phyloP scores from a whole-genome alignment of 345 rosid genomes.

The Pugionium dolabratum region DNA sequence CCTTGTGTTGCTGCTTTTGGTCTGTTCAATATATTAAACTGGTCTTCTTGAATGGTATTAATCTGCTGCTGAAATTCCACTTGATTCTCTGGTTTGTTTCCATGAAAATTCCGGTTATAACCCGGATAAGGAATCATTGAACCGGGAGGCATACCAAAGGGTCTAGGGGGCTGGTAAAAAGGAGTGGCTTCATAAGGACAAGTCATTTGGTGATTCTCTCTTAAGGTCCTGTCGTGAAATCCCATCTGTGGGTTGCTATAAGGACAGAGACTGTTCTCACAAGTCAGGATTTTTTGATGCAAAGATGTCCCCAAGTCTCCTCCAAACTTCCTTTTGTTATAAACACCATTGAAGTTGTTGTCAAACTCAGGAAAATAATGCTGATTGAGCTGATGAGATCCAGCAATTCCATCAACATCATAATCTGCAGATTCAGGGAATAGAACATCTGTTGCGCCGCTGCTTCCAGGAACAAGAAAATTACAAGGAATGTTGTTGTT shows the following conservation, averaged over 20 bases:
- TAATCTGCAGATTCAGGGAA: conserved; percentile 65
- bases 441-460: conserved; percentile 35
- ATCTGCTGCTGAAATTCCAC: no score
- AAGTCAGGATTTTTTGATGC: conserved; percentile 57
- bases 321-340: conserved; percentile 61
- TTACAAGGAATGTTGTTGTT: conserved; percentile 13
- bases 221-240: conserved; percentile 61
- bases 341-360: conserved; percentile 45
- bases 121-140: conserved; percentile 12
- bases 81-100: neutral
- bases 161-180: conserved; percentile 12
- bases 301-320: conserved; percentile 48
- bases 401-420: conserved; percentile 75
- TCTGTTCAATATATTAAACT: conserved; percentile 7
- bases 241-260: conserved; percentile 59
- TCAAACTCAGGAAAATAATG: conserved; percentile 31
- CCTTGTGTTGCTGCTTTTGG: neutral
- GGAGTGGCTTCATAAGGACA: conserved; percentile 55
- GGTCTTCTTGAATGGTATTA: conserved; percentile 4
- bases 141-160: conserved; percentile 17
- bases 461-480: neutral
- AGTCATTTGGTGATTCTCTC: conserved; percentile 78
- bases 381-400: neutral
- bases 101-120: conserved; percentile 11
- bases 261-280: conserved; percentile 75